Percentiles rank a stretch among this genome's conserved stretches.
Conservation (phyloP, 2,329 filamentous ascomycete genomes). For the Aspergillus texensis region DNA sequence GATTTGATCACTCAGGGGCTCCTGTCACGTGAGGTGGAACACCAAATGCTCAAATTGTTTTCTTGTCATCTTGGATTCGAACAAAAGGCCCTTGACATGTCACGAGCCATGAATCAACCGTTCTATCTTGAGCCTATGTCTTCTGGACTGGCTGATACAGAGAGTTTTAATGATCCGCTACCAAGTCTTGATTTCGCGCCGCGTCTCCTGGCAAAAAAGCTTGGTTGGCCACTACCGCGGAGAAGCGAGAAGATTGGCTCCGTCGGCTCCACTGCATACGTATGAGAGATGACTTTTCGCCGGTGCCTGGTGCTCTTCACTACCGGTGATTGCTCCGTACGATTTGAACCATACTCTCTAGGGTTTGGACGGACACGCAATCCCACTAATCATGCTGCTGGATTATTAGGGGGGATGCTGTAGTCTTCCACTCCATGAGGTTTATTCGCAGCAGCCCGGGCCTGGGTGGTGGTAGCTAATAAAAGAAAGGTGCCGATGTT, state of each 20-base stretch:
- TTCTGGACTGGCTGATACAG: not conserved
- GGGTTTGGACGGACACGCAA: slow-evolving; percentile 10
- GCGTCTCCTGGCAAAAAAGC: slow-evolving; percentile 7
- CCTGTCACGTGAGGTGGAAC: not conserved
- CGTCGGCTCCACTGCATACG: slow-evolving; percentile 13
- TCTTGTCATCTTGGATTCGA: not conserved
- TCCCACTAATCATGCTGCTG: not conserved
- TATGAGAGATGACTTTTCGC: not conserved
- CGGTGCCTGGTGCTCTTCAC: not conserved
- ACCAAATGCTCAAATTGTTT: not conserved
- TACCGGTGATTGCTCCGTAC: not conserved
- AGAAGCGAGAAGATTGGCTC: slow-evolving; percentile 8
- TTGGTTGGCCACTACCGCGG: slow-evolving; percentile 1
- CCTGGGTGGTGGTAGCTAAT: not conserved
- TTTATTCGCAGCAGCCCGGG: not conserved
- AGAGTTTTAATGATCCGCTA: not conserved
- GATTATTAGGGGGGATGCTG: not conserved
- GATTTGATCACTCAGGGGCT: too few relatives aligned
- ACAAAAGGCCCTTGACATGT: not conserved
- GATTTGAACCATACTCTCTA: not conserved
- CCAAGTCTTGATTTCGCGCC: not conserved
- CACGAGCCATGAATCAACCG: not conserved
- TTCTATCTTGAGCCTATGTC: not conserved
- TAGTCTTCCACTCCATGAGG: not conserved
- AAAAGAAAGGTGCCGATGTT: slow-evolving; percentile 7